A percentile compares a stretch with the other conserved stretches of the same genome.
Conservation (phyloP, 257 asterid genomes). For the Eustoma russellianum region DNA sequence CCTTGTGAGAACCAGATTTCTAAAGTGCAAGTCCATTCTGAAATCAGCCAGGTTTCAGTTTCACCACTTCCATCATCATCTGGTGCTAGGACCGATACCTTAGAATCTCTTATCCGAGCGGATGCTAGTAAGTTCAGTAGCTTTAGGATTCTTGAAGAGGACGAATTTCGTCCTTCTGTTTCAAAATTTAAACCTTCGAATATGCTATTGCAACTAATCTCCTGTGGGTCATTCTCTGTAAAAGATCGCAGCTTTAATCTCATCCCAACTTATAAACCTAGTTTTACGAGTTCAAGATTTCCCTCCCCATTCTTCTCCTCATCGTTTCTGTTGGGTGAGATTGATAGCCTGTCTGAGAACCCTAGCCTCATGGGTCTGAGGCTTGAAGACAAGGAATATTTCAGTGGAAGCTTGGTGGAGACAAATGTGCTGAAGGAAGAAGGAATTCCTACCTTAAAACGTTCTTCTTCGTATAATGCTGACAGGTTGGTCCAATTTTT, state of each 20-base stretch:
- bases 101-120: slow-evolving; percentile 82
- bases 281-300: slow-evolving; percentile 69
- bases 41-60: slow-evolving; percentile 37
- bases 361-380: slow-evolving; percentile 53
- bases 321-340: slow-evolving; percentile 64
- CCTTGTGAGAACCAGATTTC: slow-evolving; percentile 20
- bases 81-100: slow-evolving; percentile 67
- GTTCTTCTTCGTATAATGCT: slow-evolving; percentile 76
- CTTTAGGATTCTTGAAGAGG: slow-evolving; percentile 69
- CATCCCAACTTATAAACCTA: slow-evolving; percentile 72
- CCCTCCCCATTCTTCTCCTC: slow-evolving; percentile 73
- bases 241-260: slow-evolving; percentile 84
- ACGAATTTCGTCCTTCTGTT: slow-evolving; percentile 39
- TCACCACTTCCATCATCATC: slow-evolving; percentile 76
- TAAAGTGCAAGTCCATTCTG: slow-evolving; percentile 35
- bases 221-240: slow-evolving; percentile 89
- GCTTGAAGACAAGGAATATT: slow-evolving; percentile 82
- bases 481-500: slow-evolving; percentile 53
- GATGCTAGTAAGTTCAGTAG: slow-evolving; percentile 73
- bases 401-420: slow-evolving; percentile 87
- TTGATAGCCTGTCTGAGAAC: slow-evolving; percentile 61
- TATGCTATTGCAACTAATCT: slow-evolving; percentile 78
- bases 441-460: slow-evolving; percentile 51
- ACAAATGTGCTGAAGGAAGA: slow-evolving; percentile 57
- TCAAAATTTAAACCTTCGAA: slow-evolving; percentile 73